Evolutionary conservation across 768 basidiomycete species (phyloP), one percentile per base, ranked within the genome.

Genomic region (Goffeauzyma gilvescens): DNA sequence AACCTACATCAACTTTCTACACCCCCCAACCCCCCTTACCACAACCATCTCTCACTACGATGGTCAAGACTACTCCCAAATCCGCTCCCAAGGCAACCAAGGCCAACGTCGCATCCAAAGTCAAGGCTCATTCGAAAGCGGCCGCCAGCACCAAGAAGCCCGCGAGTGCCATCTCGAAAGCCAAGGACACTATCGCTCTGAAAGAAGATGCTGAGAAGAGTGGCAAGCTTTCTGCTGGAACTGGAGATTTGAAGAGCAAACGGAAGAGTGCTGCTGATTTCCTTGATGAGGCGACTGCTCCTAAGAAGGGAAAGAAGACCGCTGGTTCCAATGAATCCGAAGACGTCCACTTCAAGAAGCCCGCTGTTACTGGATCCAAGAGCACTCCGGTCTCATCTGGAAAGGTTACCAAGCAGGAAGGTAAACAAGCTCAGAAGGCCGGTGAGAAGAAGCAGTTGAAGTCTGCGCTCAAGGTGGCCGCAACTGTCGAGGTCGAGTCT

Each of bases 121-220:
- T 9, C 28, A 30, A 30, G 28, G 28, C 28, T 9, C 10, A 15
- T 9, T 9, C 9, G 28, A 30, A 30, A n/a, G n/a, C n/a, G 28
- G 28, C 28, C 15, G 28, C 9, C 28, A 30, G 10, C 15, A 9
- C 9, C 10, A 30, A 30, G 28, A 30, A 30, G 28, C 28, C 9
- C 10, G 15, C 28, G 9, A 15, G 15, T 9, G 52, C 41, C 27
- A 33, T 49, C 38, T 30, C 42, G 3, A 37, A 42, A 21, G 37
- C 42, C 9, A 44, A 49, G 13, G 26, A 31, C 6, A 33, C 35
- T 24, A 38, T 42, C 14, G 51, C 32, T 10, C 47, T 41, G 5
- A 48, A 52, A 36, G 52, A 53, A n/a, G 42, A 42, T 6, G 48
- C 26, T 9, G 20, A 47, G 32, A 54, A 50, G 24, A 52, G 45